These are phyloP conservation scores for Fusarium euwallaceae DNA, from an alignment of 2,329 filamentous ascomycete species.

Conservation along the genomic window DNA sequence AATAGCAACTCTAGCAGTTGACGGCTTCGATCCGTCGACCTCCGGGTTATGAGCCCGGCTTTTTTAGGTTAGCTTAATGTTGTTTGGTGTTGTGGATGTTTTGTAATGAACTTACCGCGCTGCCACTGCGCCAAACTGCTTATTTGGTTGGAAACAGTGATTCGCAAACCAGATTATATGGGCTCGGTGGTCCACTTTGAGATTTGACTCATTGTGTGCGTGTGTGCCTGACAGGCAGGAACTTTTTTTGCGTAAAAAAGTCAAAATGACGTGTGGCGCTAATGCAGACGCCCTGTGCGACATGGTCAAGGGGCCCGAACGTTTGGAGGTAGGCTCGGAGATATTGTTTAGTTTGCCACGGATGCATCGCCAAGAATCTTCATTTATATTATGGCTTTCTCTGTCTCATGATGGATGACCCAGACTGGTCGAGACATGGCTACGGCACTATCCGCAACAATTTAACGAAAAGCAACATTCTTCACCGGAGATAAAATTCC, in stretches of 20 bases:
- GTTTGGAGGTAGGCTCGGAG: not conserved
- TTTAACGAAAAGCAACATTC: not conserved
- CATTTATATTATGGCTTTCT: not conserved
- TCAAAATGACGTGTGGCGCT: not conserved
- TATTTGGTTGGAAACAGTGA: not conserved
- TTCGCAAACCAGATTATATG: not conserved
- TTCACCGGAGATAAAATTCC: not conserved
- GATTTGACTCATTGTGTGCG: not conserved
- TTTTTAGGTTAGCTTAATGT: not conserved
- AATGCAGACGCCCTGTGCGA: not conserved
- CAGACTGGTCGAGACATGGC: not conserved
- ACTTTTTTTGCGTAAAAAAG: not conserved
- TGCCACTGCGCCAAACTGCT: conserved; percentile 4
- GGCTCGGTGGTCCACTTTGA: not conserved
- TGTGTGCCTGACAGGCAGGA: not conserved
- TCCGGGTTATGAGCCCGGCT: conserved; percentile 5
- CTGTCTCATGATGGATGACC: not conserved
- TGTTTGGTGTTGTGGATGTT: not conserved
- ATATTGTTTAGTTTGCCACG: not conserved
- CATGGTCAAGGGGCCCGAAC: not conserved
- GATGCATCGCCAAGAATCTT: not conserved
- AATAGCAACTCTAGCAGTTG: conserved; percentile 2
- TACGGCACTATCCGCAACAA: not conserved
- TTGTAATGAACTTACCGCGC: not conserved
- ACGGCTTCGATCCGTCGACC: conserved; percentile 1